Base-by-base conservation (phyloP, 108 stramenopile genomes). In the Fragilaria crotonensis region DNA sequence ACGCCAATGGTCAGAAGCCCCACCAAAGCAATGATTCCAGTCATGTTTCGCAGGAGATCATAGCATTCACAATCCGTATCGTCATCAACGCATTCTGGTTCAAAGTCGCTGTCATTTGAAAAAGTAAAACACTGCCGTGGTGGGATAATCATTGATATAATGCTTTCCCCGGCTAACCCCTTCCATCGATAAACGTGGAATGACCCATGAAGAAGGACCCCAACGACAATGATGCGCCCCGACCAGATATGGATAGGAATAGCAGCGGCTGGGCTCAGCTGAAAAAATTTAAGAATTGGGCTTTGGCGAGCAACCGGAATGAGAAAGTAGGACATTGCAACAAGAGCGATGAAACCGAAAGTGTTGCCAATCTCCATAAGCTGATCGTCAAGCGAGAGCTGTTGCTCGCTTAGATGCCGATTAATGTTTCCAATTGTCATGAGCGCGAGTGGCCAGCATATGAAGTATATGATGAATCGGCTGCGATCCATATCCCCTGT, bases 41-140 rank as follows among this genome's bases (percentile, higher is more conserved):
- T 66, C 52, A 81, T 61, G 54, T 76, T 75, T 28, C 67, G 70
- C 48, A 76, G 73, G 32, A 65, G 67, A 64, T 80, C 62, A n/a
- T 76, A 73, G 49, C 81, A 83, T 14, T 50, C 27, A 52, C 79
- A 80, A 19, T 68, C 67, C 9, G 52, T 48, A 30, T 50, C 50
- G n/a, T 64, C 59, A 21, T 73, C 53, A 14, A 62, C 48, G 48
- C 77, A 78, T 17, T 52, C 66, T 29, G 63, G 72, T 21, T 56
- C 54, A 44, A 69, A 72, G 29, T 64, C 64, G 5, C 30, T 25
- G 18, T 72, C 59, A n/a, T n/a, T n/a, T 21, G 23, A 18, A 27
- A 52, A 18, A 20, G 55, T 62, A 75, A 75, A 82, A 45, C 80
- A 82, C 7, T 30, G 48, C 11, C 51, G n/a, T 31, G 72, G 72